These are phyloP conservation scores for Fusarium xylarioides DNA, from an alignment of 2,329 filamentous ascomycete species.

Conservation along the genomic window DNA sequence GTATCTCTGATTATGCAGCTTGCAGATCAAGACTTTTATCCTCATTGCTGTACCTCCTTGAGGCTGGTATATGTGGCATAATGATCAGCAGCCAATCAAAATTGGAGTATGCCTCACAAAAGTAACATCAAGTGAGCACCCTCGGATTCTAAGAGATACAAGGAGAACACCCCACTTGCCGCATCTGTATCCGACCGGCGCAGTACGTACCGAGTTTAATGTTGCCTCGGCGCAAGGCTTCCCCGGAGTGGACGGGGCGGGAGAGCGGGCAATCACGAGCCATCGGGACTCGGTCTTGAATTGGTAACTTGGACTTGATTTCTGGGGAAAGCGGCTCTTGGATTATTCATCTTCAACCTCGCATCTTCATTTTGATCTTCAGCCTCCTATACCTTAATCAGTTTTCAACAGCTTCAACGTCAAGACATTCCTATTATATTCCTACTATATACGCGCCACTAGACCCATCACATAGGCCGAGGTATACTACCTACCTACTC, in stretches of 20 bases:
- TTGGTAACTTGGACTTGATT: background rate
- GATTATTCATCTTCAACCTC: conserved; percentile 29
- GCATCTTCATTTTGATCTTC: background rate
- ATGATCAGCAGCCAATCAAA: too few relatives aligned
- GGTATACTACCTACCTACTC: conserved; percentile 21
- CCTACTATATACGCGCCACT: background rate
- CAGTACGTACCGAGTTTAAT: conserved; percentile 29
- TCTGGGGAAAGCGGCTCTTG: conserved; percentile 16
- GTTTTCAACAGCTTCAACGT: background rate
- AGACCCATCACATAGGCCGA: conserved; percentile 24
- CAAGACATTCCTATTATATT: background rate
- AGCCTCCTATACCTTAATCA: background rate
- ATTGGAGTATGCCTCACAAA: too few relatives aligned
- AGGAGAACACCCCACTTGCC: conserved; percentile 36
- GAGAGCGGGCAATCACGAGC: conserved; percentile 40
- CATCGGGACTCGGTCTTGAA: conserved; percentile 19
- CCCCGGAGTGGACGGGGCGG: conserved; percentile 32
- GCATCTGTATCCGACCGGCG: conserved; percentile 17
- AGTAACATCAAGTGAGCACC: too few relatives aligned
- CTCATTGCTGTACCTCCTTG: too few relatives aligned
- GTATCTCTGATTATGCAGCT: too few relatives aligned
- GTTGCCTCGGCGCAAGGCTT: conserved; percentile 38
- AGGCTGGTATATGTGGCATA: too few relatives aligned
- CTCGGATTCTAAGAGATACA: too few relatives aligned
- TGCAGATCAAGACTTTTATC: too few relatives aligned